phyloP scores from a whole-genome alignment of 192 early-diverging fungal species.

The Chytriomyces sp. region DNA sequence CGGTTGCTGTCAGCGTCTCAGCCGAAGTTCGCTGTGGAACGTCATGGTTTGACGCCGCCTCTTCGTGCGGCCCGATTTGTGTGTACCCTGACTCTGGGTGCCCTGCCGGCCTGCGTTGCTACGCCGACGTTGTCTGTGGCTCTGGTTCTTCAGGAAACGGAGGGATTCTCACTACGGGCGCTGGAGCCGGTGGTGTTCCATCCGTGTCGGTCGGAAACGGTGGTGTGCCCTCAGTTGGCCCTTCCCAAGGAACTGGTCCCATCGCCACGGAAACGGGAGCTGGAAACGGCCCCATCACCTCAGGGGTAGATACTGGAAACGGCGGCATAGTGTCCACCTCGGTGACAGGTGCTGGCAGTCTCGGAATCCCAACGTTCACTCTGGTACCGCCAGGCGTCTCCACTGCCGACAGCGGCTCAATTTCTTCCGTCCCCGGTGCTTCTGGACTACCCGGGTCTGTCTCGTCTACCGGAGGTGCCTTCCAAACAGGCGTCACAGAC shows the following conservation, averaged over 20 bases:
- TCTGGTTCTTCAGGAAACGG: not conserved
- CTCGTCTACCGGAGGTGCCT: no score
- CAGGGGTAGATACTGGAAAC: not conserved
- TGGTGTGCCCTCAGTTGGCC: not conserved
- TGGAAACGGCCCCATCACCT: not conserved
- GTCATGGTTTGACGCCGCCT: not conserved
- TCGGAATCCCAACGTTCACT: no score
- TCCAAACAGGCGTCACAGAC: no score
- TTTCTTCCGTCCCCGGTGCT: no score
- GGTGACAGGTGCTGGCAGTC: no score
- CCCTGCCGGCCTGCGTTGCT: not conserved
- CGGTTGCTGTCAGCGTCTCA: no score
- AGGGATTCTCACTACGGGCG: not conserved
- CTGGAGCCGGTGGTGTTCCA: not conserved
- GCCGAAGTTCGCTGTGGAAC: constrained; percentile 2
- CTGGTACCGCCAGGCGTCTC: no score
- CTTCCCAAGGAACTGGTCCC: not conserved
- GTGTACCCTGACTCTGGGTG: constrained; percentile 3
- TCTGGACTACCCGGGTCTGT: no score
- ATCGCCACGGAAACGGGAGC: not conserved
- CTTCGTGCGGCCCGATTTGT: constrained; percentile 1
- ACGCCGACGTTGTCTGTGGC: not conserved
- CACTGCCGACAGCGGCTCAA: no score
- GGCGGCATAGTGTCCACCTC: no score
- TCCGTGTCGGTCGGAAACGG: not conserved